Evolutionary conservation across 2,329 filamentous ascomycete species (phyloP).

Genomic region (Apiospora saccharicola): DNA sequence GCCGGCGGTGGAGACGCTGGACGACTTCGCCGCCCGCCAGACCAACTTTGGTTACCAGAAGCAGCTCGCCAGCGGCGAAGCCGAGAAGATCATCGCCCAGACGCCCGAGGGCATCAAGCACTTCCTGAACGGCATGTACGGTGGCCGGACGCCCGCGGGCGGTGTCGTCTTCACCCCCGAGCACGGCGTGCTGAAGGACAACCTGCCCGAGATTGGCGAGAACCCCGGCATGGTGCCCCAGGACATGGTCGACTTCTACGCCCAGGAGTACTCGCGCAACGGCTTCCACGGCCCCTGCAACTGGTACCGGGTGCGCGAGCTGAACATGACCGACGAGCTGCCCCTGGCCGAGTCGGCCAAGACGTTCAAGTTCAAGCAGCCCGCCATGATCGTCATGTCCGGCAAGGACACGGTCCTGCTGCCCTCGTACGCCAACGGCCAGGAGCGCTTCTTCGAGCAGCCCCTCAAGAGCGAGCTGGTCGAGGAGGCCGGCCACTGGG

Average conservation of each 20-base stretch:
- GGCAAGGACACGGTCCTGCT: constrained; percentile 75
- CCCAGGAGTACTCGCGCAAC: constrained; percentile 70
- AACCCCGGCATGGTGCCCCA: constrained; percentile 58
- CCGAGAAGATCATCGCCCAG: constrained; percentile 67
- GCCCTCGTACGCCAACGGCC: constrained; percentile 72
- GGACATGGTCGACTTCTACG: constrained; percentile 82
- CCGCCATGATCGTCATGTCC: constrained; percentile 79
- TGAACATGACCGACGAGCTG: constrained; percentile 82
- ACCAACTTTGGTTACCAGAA: constrained; percentile 86
- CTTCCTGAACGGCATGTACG: constrained; percentile 77
- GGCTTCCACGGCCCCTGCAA: constrained; percentile 83
- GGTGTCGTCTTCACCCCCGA: constrained; percentile 68
- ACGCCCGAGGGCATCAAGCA: constrained; percentile 64
- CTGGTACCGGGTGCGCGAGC: constrained; percentile 83
- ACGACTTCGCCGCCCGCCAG: constrained; percentile 63
- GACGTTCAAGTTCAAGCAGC: constrained; percentile 58
- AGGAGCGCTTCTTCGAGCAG: constrained; percentile 70
- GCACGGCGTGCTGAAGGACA: constrained; percentile 70
- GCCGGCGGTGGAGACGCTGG: constrained; percentile 34
- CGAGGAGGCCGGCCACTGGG: constrained; percentile 78
- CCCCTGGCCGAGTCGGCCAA: constrained; percentile 67
- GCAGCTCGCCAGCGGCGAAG: constrained; percentile 74
- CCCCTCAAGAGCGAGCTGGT: constrained; percentile 70
- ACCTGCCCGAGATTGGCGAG: constrained; percentile 57
- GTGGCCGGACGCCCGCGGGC: constrained; percentile 66